A percentile compares a stretch with the other conserved stretches of the same genome.
These are phyloP conservation scores for Hansfordia pulvinata DNA, from an alignment of 2,329 filamentous ascomycete genomes.

Conservation along the genomic window DNA sequence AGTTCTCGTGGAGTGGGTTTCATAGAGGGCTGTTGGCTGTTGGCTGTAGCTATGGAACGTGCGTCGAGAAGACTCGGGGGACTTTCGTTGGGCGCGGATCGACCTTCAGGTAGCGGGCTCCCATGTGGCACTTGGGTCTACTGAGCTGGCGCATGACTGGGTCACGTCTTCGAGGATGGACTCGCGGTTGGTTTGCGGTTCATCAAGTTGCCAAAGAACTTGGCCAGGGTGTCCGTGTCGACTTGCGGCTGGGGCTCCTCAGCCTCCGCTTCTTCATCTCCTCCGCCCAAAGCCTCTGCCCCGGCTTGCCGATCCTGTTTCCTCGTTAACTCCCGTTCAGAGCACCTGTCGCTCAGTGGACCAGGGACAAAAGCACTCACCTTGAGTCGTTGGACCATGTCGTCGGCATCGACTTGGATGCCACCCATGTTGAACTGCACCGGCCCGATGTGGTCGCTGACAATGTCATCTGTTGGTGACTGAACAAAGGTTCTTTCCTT, in stretches of 20 bases:
- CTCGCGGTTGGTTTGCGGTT: slow-evolving; percentile 31
- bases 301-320: slow-evolving; percentile 42
- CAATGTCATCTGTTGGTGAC: slow-evolving; percentile 22
- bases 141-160: too few relatives aligned
- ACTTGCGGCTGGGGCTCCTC: slow-evolving; percentile 25
- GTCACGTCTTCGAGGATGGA: too few relatives aligned
- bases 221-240: slow-evolving; percentile 43
- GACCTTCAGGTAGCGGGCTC: too few relatives aligned
- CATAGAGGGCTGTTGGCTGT: too few relatives aligned
- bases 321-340: slow-evolving; percentile 9
- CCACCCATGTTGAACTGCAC: slow-evolving; percentile 98
- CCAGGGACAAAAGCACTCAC: slow-evolving; percentile 32
- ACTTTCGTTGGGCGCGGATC: too few relatives aligned
- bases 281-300: slow-evolving; percentile 26
- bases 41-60: too few relatives aligned
- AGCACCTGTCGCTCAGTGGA: background rate
- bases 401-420: slow-evolving; percentile 89
- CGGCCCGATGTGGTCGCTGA: slow-evolving; percentile 76
- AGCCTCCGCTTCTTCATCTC: slow-evolving; percentile 17
- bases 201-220: slow-evolving; percentile 47
- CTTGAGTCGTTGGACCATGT: slow-evolving; percentile 79
- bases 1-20: too few relatives aligned
- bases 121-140: too few relatives aligned
- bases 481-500: slow-evolving; percentile 19
- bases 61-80: too few relatives aligned